Evolutionary conservation across 768 basidiomycete genomes (phyloP).

Genomic region (Chalciporus pseudorubinellus): DNA sequence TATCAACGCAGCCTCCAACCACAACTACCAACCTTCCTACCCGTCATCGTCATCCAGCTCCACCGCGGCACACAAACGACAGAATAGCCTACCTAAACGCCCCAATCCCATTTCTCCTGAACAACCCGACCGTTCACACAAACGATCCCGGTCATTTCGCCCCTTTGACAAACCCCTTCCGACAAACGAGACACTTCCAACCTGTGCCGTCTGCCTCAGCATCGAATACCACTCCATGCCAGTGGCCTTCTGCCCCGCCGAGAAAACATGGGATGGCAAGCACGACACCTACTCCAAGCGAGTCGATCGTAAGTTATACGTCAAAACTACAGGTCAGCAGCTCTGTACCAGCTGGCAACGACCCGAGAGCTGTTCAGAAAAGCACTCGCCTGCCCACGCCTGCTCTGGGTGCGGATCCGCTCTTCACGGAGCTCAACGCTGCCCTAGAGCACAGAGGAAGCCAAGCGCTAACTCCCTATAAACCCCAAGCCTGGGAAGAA

Average conservation of each 20-base stretch:
- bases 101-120: background rate
- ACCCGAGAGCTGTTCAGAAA: background rate
- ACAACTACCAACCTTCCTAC: too few relatives aligned
- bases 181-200: background rate
- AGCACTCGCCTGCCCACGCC: background rate
- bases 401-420: constrained; percentile 4
- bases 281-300: background rate
- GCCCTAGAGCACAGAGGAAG: constrained; percentile 7
- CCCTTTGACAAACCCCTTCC: background rate
- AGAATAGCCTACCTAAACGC: background rate
- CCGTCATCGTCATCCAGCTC: too few relatives aligned
- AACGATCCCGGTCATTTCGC: background rate
- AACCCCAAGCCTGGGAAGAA: background rate
- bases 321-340: background rate
- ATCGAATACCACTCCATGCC: background rate
- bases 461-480: constrained; percentile 4
- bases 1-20: too few relatives aligned
- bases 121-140: background rate
- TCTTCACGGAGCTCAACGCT: constrained; percentile 4
- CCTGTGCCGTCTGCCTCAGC: background rate
- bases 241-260: background rate
- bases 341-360: constrained; percentile 1
- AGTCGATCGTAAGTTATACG: background rate
- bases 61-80: background rate
- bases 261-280: background rate